Percentiles rank a stretch among this genome's conserved stretches.
These are phyloP conservation scores for Medicago arabica DNA, from an alignment of 306 rosid genomes.

Conservation along the genomic window DNA sequence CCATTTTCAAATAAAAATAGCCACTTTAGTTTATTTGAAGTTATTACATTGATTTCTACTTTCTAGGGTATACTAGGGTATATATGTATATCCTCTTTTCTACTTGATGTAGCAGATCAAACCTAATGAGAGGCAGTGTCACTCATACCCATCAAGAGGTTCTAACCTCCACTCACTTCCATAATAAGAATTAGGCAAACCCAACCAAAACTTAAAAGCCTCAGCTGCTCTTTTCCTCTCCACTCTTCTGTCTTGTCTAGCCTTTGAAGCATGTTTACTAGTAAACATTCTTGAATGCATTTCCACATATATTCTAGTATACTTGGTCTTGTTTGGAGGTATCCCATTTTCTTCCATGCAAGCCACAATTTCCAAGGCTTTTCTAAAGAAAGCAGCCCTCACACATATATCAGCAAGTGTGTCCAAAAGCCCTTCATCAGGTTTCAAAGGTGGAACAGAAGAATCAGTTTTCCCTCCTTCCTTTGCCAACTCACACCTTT, in stretches of 20 bases:
- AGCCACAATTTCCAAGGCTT: slow-evolving; percentile 94
- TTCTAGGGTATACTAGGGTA: not conserved
- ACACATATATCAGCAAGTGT: slow-evolving; percentile 91
- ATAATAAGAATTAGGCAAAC: slow-evolving; percentile 94
- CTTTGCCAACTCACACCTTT: slow-evolving; percentile 61
- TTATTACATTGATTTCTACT: slow-evolving; percentile 25
- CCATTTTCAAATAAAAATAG: slow-evolving; percentile 14
- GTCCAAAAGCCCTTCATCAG: slow-evolving; percentile 91
- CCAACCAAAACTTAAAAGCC: slow-evolving; percentile 97
- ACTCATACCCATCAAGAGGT: slow-evolving; percentile 64
- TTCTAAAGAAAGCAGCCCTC: slow-evolving; percentile 92
- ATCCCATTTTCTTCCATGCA: slow-evolving; percentile 98
- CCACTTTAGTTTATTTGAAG: not conserved
- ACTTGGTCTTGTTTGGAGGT: slow-evolving; percentile 92
- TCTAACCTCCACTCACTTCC: slow-evolving; percentile 96
- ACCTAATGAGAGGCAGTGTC: slow-evolving; percentile 45
- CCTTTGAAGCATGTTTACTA: slow-evolving; percentile 93
- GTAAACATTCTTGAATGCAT: slow-evolving; percentile 99
- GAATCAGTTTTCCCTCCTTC: slow-evolving; percentile 50
- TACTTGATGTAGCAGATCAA: slow-evolving; percentile 31
- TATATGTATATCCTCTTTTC: not conserved
- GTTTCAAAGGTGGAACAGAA: slow-evolving; percentile 71
- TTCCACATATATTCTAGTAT: slow-evolving; percentile 90
- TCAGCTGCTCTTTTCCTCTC: slow-evolving; percentile 99
- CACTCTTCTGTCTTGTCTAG: slow-evolving; percentile 84